Evolutionary conservation across 225 moss, liverwort and hornwort genomes (phyloP), one percentile per base, ranked within the genome.

Genomic region (Pleurozium schreberi): DNA sequence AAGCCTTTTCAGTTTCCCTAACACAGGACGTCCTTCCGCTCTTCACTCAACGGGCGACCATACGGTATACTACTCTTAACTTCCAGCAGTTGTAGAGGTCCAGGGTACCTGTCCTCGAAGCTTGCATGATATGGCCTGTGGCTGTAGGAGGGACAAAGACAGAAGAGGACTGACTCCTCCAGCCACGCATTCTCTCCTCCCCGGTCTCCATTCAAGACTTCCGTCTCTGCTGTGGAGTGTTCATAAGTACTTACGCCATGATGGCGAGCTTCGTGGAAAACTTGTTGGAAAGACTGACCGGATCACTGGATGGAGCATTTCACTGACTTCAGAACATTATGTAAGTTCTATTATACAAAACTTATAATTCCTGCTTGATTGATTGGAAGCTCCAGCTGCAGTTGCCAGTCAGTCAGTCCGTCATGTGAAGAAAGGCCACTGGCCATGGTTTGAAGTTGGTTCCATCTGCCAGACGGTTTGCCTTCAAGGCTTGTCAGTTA

Each of bases 401-500:
- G 69, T 42, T 84, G 55, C 85, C 85, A 85, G 84, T 55, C 18
- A 11, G 55, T 55, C 55, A n/a, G n/a, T n/a, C 55, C 19, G 55
- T 68, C 87, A 89, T 81, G 89, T 90, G 89, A 89, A 65, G 34
- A 47, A n/a, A 63, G 10, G 33, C 22, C 45, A 21, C 42, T 62
- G 61, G 60, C 45, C 62, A 16, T 80, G 80, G 19, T 58, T 8
- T 5, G 30, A 73, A 10, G 10, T 18, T 15, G 43, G 31, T 43
- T 43, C 43, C 50, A 64, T 65, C 87, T 53, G 81, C 53, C 52
- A 71, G 86, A 43, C 78, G 86, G 92, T 87, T 88, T 60, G 79
- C 66, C 81, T 84, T 84, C 78, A 83, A 71, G 64, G 88, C 86
- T 67, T 80, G 88, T 88, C 90, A 86, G 90, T 92, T 92, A 90